These are phyloP conservation scores for Agarophyton chilense DNA, from an alignment of 23 red algal genomes.

Conservation along the genomic window DNA sequence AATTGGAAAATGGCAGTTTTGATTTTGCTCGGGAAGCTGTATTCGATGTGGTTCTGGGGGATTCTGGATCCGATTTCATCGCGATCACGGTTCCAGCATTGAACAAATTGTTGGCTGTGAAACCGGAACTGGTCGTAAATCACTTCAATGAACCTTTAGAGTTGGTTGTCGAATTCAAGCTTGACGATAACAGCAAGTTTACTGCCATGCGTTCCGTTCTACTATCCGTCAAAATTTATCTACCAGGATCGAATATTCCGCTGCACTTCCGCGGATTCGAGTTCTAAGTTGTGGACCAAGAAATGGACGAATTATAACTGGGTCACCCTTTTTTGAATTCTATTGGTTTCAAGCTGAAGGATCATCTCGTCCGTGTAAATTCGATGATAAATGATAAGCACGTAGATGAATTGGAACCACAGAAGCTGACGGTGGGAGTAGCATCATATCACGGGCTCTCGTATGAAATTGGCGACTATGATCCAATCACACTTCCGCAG, in stretches of 20 bases:
- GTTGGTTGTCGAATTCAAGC: no score
- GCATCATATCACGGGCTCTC: neutral
- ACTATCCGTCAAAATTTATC: neutral
- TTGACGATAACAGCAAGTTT: no score
- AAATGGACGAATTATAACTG: slow-evolving; percentile 9
- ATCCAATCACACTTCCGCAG: slow-evolving; percentile 9
- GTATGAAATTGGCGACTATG: neutral
- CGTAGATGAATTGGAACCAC: neutral
- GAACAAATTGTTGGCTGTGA: no score
- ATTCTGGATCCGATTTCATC: slow-evolving; percentile 30
- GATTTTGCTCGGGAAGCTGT: neutral
- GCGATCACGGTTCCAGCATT: no score
- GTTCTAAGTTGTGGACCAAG: neutral
- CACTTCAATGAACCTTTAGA: no score
- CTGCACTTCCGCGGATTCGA: neutral
- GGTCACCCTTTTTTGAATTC: slow-evolving; percentile 1
- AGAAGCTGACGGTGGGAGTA: neutral
- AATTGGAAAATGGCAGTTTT: neutral
- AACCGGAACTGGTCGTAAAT: no score
- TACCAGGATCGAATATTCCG: slow-evolving; percentile 30
- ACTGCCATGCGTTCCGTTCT: no score
- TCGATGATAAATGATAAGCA: neutral
- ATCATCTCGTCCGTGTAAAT: neutral
- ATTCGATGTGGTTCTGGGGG: neutral
- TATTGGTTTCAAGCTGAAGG: slow-evolving; percentile 28